A percentile compares a stretch with the other conserved stretches of the same genome.
Conservation (phyloP, 1,139 yeast genomes). For the Chernovozyma sophiae-reginae region DNA sequence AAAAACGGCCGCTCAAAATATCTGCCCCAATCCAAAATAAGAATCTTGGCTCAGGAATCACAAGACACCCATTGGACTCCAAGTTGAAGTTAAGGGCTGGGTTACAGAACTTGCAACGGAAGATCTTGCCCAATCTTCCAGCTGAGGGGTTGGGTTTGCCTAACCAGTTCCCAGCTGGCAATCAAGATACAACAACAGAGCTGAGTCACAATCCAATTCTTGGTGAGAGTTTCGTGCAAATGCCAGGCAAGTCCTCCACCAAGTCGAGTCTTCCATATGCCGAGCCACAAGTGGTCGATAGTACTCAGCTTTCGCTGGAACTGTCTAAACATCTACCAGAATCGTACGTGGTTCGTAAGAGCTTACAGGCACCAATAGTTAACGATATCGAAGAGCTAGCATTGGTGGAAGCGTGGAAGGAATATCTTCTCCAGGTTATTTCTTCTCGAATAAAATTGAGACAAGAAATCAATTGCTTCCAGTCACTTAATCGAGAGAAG, state of each 20-base stretch:
- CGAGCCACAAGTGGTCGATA: too few species aligned
- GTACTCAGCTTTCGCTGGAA: too few species aligned
- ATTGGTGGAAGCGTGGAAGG: slow-evolving; percentile 32
- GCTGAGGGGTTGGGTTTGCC: not conserved
- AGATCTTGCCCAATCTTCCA: slow-evolving; percentile 1
- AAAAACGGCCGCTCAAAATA: too few species aligned
- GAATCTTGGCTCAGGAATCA: slow-evolving; percentile 20
- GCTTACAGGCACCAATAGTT: slow-evolving; percentile 4
- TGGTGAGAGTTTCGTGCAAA: too few species aligned
- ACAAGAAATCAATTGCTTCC: slow-evolving; percentile 39
- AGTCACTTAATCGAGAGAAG: slow-evolving; percentile 20
- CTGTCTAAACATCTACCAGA: slow-evolving; percentile 1
- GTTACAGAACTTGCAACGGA: slow-evolving; percentile 1
- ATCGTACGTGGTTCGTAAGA: slow-evolving; percentile 7
- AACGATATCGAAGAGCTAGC: slow-evolving; percentile 10
- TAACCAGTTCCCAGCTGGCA: too few species aligned
- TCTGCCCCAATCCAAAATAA: slow-evolving; percentile 30
- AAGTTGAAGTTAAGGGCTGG: slow-evolving; percentile 2
- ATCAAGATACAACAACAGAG: too few species aligned
- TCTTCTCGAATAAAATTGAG: slow-evolving; percentile 37
- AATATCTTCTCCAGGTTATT: slow-evolving; percentile 34
- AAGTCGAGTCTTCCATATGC: too few species aligned
- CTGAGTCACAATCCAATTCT: too few species aligned
- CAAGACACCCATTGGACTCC: slow-evolving; percentile 10
- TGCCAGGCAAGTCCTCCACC: too few species aligned